Base-by-base conservation (phyloP, 2,329 filamentous ascomycete species). In the Davidsoniella eucalypti region DNA sequence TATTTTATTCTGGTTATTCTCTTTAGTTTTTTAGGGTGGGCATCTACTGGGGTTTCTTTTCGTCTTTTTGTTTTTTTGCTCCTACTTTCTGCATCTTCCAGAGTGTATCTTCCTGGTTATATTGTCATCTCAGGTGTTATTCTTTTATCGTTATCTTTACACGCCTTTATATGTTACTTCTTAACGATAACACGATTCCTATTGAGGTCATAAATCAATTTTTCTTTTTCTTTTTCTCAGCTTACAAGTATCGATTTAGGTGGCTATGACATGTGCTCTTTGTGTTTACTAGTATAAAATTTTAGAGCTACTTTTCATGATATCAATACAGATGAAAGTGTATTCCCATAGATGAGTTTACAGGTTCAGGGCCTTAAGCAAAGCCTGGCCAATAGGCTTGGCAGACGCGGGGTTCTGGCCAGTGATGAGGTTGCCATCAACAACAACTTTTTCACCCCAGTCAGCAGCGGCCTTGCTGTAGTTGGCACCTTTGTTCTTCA, bases 401-500 rank as follows among this genome's bases (percentile, higher is more conserved):
- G 71, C 69, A 21, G 71, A 75, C 1, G 65, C 67, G 21, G 74
- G 74, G 62, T 78, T 78, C 68, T 78, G 74, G 1, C 74, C 74
- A 0, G 74, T 75, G 52, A 77, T 73, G 33, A 78, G 53, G 54
- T 65, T 67, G 7, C 72, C 74, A 41, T 71, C 67, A 2, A 72
- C 68, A 0, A 70, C 66, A 1, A 75, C 66, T 59, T 72, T 67
- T 56, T 67, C 66, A 5, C 58, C 68, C 67, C 66, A 75, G 4
- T 68, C 65, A 58, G 74, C 61, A 1, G 60, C 64, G 0, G 76
- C 72, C 66, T 77, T 77, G 56, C 69, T 68, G 57, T 71, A 82
- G 45, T 66, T 67, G 17, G 69, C 80, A 5, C 74, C 74, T 12
- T 63, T 68, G 58, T 68, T 63, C 54, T 64, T 58, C 50, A 82